Base-by-base conservation (phyloP, 2,329 filamentous ascomycete species). In the Chrysosphaeria jannelii region DNA sequence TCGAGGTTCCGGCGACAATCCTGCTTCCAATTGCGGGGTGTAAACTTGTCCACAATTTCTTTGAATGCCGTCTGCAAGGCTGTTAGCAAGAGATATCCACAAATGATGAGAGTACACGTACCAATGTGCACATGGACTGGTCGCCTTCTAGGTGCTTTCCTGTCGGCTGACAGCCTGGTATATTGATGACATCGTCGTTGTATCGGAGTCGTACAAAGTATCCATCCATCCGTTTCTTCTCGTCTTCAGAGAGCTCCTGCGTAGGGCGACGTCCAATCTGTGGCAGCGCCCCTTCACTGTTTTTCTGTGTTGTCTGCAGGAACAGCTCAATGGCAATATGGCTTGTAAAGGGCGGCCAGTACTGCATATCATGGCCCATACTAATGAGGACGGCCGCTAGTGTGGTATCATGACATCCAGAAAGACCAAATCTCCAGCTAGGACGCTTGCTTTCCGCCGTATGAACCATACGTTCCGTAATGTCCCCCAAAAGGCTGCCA, bases 261-360 rank as follows among this genome's bases (percentile, higher is more conserved):
- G 55, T 48, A 8, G 51, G 50, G 35, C 57, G 66, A 20, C 72
- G 58, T 6, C 59, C 58, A 27, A 74, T 67, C 7, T 7, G 7
- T 5, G 21, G 16, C n/a, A 21, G 4, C 13, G 35, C 31, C 3
- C 33, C 25, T 20, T 36, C 3, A 33, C 25, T 20, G 10, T 33
- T 34, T 33, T 59, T 55, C 19, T 57, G 62, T n/a, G n/a, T n/a
- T n/a, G n/a, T n/a, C n/a, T n/a, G n/a, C n/a, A n/a, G n/a, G 50
- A 93, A 91, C 30, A 93, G 54, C 44, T 97, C 85, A 25, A 97
- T 51, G 15, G 85, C 79, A 31, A 97, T 57, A 35, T 88, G 78
- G 34, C 72, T 81, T 0, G 81, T 91, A 38, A 81, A 97, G 0
- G 78, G 79, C 1, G 85, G 85, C 85, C 85, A 97, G 17, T 56